Evolutionary conservation across 2,329 filamentous ascomycete genomes (phyloP), one percentile per base, ranked within the genome.

Genomic region (Xylariaceae sp.): DNA sequence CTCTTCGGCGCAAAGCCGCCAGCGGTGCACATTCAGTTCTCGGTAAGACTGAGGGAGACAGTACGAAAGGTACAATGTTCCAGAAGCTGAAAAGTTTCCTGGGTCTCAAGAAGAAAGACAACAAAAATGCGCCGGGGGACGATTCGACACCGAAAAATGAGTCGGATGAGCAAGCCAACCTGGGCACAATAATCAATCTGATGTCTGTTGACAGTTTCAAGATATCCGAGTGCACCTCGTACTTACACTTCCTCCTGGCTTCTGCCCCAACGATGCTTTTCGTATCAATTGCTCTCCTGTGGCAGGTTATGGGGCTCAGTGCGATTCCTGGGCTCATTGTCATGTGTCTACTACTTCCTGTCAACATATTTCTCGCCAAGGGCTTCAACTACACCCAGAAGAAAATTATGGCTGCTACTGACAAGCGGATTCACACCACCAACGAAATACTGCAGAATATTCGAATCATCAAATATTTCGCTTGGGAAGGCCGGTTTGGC

Each of bases 201-300:
- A 99, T 99, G 94, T 95, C 94, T 8, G 95, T 99, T 41, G 95
- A 99, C 75, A 96, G 92, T 47, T 97, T 97, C 83, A 99, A 99
- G 74, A 90, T 99, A 53, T 88, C 89, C 59, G 94, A 99, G 69
- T 86, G 96, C 56, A 94, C 90, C 39, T 88, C 92, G 0, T 99
- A 99, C 69, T 76, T 99, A 34, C 94, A 99, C 72, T 99, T 95
- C 72, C 77, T 99, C n/a, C 88, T 92, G 77, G 92, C 91, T 0
- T 86, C 88, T 58, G 91, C 92, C 1, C 94, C 94, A 0, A 88
- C 94, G 0, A 91, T 97, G 72, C 81, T 99, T 40, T 74, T 88
- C 45, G 82, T 96, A 45, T 89, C 91, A 4, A 79, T 97, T 57
- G 75, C 81, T 19, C 76, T 99, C 43, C 83, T 99, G 27, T 99